phyloP scores from a whole-genome alignment of 192 early-diverging fungal genomes.

The Backusella tarrabulga region DNA sequence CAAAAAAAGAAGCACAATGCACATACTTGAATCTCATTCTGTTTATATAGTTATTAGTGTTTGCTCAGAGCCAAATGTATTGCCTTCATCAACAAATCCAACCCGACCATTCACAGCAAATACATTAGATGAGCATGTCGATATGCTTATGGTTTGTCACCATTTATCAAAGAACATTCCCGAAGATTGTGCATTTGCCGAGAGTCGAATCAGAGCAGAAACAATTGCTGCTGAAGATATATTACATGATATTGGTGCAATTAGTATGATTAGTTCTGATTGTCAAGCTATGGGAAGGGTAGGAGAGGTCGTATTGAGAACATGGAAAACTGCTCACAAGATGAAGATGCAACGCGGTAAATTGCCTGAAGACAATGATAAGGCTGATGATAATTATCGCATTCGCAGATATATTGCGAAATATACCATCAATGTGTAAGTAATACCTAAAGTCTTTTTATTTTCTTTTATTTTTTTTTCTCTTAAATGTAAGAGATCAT shows the following conservation, averaged over 20 bases:
- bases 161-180: constrained; percentile 89
- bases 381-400: constrained; percentile 80
- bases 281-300: constrained; percentile 95
- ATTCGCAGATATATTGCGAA: constrained; percentile 91
- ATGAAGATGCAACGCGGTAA: constrained; percentile 83
- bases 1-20: neutral
- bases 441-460: neutral
- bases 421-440: constrained; percentile 95
- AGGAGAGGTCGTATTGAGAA: constrained; percentile 86
- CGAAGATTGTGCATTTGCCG: constrained; percentile 95
- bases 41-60: constrained; percentile 51
- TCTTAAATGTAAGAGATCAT: neutral
- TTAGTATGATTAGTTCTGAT: constrained; percentile 90
- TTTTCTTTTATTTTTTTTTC: neutral
- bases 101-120: constrained; percentile 91
- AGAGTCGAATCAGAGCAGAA: constrained; percentile 91
- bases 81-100: constrained; percentile 93
- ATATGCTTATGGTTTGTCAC: constrained; percentile 99
- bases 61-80: constrained; percentile 77
- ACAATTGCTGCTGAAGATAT: constrained; percentile 97
- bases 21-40: neutral
- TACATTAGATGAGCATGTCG: constrained; percentile 95
- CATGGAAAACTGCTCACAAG: constrained; percentile 94
- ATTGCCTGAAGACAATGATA: constrained; percentile 46
- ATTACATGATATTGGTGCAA: constrained; percentile 91